Evolutionary conservation across 1,139 yeast species (phyloP), one percentile per base, ranked within the genome.

Genomic region (Chernovozyma sophiae-reginae): DNA sequence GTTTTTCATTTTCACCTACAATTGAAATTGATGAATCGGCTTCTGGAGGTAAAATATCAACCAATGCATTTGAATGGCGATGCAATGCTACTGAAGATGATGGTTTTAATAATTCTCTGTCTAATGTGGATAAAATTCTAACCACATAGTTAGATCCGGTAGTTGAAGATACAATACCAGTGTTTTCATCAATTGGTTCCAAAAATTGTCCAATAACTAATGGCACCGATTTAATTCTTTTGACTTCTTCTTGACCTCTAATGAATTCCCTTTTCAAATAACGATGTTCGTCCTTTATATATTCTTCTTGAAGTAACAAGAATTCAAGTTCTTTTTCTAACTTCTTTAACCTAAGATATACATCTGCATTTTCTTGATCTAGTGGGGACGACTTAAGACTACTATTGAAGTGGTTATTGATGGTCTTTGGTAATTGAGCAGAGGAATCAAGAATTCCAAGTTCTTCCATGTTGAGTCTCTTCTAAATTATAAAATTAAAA

Each of bases 141-240:
- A 94, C 99, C 34, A 92, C 97, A 53, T 92, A 94, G 60, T 89
- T 94, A 46, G 97, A 89, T 15, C 98, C 98, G 2, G 98, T 94
- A 28, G 98, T 92, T 15, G 96, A 86, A 14, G 96, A 86, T 12
- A 94, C 97, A 53, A 94, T 94, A 46, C 97, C 98, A 7, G 96
- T 86, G 51, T 85, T 83, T 59, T 90, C 95, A 62, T 94, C 99
- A 50, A 94, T 90, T 41, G 98, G 97, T 60, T 94, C 99, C 51
- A 94, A 72, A 53, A 94, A 94, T 65, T 94, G 98, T 17, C 99
- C 99, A 63, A 94, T 94, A 24, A 94, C 98, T 46, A 94, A 72
- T 14, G 99, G 99, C 35, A 94, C 99, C 3, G 96, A 86, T 56
- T 92, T 96, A 58, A 94, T 94, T 52, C 97, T 79, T 62, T 92